Conservation (phyloP, 768 basidiomycete species). For the Russula olivacea region DNA sequence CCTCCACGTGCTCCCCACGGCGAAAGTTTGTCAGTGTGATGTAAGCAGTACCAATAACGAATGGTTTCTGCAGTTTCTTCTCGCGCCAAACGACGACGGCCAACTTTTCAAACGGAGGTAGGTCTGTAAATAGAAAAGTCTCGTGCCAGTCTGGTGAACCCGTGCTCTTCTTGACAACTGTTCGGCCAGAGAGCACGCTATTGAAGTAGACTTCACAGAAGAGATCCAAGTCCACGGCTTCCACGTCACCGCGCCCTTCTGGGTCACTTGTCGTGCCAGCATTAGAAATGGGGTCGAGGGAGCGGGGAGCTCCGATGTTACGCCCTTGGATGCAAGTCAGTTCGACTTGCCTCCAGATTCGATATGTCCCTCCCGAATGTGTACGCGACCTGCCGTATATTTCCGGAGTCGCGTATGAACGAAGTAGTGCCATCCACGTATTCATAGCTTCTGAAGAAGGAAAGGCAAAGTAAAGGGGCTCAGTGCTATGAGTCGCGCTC, state of each 20-base stretch:
- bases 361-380: constrained; percentile 63
- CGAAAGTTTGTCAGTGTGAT: constrained; percentile 68
- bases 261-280: constrained; percentile 5
- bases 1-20: constrained; percentile 68
- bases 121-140: constrained; percentile 61
- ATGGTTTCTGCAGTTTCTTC: constrained; percentile 54
- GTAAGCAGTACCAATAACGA: constrained; percentile 52
- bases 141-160: constrained; percentile 81
- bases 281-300: constrained; percentile 33
- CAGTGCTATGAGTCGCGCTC: constrained; percentile 44
- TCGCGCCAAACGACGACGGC: constrained; percentile 65
- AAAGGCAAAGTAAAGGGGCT: constrained; percentile 75
- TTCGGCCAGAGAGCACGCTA: constrained; percentile 60
- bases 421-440: constrained; percentile 74
- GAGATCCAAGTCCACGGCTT: constrained; percentile 59
- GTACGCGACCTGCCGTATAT: constrained; percentile 59
- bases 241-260: constrained; percentile 30
- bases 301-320: constrained; percentile 53
- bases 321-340: constrained; percentile 69
- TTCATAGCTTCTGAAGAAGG: constrained; percentile 54
- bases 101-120: constrained; percentile 72
- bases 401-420: constrained; percentile 76
- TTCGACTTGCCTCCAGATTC: constrained; percentile 83
- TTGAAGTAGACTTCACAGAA: constrained; percentile 78
- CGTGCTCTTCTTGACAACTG: constrained; percentile 62